Percentiles rank a stretch among this genome's conserved stretches.
Evolutionary conservation across 768 basidiomycete species (phyloP).

Genomic region (Tylopilus rubrobrunneus): DNA sequence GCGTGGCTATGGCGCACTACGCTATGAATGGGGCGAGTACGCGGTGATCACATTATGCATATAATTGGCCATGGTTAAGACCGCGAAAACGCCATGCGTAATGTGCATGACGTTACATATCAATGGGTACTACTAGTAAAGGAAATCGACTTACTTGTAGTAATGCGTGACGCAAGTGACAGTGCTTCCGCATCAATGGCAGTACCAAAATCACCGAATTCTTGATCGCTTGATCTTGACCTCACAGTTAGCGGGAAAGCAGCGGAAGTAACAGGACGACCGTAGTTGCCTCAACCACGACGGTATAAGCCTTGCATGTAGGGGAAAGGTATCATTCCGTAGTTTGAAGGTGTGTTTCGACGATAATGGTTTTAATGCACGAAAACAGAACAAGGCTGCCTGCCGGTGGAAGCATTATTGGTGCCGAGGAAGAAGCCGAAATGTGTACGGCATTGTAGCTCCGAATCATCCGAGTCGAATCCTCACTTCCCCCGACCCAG

Average conservation of each 20-base stretch:
- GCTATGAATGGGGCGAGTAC: background rate
- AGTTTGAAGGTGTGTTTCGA: background rate
- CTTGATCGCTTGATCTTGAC: background rate
- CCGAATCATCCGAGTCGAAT: no score
- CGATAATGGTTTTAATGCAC: no score
- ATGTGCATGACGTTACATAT: no score
- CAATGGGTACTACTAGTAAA: no score
- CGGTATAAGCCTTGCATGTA: background rate
- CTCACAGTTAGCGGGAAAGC: background rate
- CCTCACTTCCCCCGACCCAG: no score
- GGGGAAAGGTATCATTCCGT: background rate
- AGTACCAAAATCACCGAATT: background rate
- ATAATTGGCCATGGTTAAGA: background rate
- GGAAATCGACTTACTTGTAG: background rate
- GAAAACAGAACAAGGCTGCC: no score
- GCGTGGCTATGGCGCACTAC: background rate
- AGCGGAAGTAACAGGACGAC: background rate
- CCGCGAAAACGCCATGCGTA: background rate
- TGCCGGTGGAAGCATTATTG: no score
- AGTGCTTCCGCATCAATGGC: background rate
- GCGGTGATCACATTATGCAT: background rate
- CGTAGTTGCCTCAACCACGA: background rate
- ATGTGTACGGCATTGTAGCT: no score
- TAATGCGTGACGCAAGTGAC: background rate
- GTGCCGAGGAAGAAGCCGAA: no score